A percentile compares a stretch with the other conserved stretches of the same genome.
Conservation (phyloP, 257 asterid genomes). For the Nicotiana otophora region DNA sequence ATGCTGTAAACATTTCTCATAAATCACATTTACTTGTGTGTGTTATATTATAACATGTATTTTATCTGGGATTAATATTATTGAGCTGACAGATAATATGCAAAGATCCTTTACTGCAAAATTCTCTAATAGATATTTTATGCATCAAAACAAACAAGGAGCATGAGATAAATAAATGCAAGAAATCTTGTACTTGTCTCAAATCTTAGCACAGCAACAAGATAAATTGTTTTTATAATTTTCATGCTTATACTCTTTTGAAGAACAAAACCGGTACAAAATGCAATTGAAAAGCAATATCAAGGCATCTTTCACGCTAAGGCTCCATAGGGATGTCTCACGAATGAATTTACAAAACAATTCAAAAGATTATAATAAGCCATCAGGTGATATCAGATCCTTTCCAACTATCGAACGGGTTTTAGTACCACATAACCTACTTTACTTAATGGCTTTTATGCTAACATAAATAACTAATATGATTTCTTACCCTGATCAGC, state of each 20-base stretch:
- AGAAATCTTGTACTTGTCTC: neutral
- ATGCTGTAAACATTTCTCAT: neutral
- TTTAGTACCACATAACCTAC: neutral
- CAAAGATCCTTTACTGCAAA: neutral
- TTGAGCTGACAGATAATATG: neutral
- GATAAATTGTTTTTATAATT: neutral
- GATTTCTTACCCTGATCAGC: constrained; percentile 64
- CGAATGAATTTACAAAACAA: neutral
- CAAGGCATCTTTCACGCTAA: neutral
- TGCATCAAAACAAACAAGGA: neutral
- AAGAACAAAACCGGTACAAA: neutral
- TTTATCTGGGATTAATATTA: neutral
- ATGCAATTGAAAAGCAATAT: neutral
- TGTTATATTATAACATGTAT: neutral
- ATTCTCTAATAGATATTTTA: neutral
- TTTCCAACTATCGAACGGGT: neutral
- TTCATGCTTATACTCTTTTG: neutral
- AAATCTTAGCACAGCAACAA: neutral
- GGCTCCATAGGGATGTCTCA: neutral
- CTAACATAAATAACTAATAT: neutral
- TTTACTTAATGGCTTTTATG: neutral
- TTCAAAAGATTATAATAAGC: neutral
- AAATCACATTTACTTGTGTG: neutral
- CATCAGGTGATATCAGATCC: neutral
- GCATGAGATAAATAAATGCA: neutral